A percentile compares a stretch with the other conserved stretches of the same genome.
phyloP scores from a whole-genome alignment of 805 yeast species.

The Lipomyces yamadae region DNA sequence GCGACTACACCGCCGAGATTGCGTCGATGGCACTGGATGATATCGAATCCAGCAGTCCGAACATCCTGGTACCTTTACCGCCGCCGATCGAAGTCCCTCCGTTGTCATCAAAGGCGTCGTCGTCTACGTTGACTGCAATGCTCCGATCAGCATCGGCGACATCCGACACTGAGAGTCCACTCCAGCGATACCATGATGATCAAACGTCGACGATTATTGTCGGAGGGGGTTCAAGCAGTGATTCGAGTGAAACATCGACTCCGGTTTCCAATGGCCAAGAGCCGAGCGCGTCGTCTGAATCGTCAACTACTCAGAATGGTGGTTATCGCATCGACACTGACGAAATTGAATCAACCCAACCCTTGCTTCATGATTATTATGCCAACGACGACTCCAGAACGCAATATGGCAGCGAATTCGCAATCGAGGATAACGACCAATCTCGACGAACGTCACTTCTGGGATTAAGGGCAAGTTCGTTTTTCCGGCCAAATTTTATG shows the following conservation, averaged over 20 bases:
- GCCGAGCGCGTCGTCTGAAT: background rate
- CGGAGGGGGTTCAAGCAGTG: conserved; percentile 9
- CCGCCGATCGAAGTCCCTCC: conserved; percentile 27
- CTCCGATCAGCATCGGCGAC: conserved; percentile 22
- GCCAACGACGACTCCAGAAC: conserved; percentile 3
- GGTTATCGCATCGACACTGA: background rate
- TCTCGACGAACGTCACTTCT: background rate
- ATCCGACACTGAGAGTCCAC: background rate
- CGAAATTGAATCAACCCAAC: conserved; percentile 1
- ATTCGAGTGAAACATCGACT: background rate
- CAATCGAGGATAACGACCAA: conserved; percentile 1
- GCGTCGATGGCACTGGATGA: conserved; percentile 34
- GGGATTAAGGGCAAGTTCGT: background rate
- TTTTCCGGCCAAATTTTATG: background rate
- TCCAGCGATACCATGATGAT: conserved; percentile 2
- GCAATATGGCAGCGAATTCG: conserved; percentile 11
- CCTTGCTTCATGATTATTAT: background rate
- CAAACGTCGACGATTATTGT: background rate
- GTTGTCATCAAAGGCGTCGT: conserved; percentile 15
- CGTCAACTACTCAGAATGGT: background rate
- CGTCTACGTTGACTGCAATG: conserved; percentile 23
- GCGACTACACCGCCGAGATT: conserved; percentile 37
- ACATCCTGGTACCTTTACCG: conserved; percentile 11
- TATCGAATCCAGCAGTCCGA: background rate
- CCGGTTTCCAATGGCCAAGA: background rate